Evolutionary conservation across 1,139 yeast genomes (phyloP), one percentile per base, ranked within the genome.

Genomic region (Sugiyamaella xylanicola): DNA sequence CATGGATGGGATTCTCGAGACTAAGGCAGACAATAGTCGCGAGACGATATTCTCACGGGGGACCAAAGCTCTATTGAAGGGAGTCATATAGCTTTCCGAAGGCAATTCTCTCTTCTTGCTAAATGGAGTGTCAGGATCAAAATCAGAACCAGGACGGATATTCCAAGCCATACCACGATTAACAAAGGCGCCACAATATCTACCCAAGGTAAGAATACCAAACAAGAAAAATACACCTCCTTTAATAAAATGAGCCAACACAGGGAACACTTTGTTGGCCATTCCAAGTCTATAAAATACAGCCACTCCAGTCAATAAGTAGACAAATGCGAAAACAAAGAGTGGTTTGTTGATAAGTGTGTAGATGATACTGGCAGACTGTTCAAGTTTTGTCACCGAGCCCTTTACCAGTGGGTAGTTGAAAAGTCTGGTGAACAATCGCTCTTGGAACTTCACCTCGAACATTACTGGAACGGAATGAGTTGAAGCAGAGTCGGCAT

Each of bases 121-220:
- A 29, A 37, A 48, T 15, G 3, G 4, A 11, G 29, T 32, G 13
- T 29, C 22, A 20, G 25, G 21, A 29, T 52, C 47, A 9, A 22
- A 47, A 13, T 32, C 47, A 5, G 64, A 56, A 22, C 62, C 65
- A 61, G 74, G 76, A 70, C 68, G 78, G 69, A 74, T 75, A 71
- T 92, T 93, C 99, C 99, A 93, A 2, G 96, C 93, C 87, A 95
- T 86, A 20, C 99, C 98, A 58, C 79, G 75, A 57, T 79, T 77
- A 36, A 80, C 70, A 65, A 86, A 88, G 11, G 86, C 88, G 2
- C 99, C 99, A 64, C 91, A 83, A 71, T 89, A 92, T 63, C 98
- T 82, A 2, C 91, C 87, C 51, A 93, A 77, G 15, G 95, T 80
- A 16, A 91, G 71, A 5, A 92, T 59, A 9, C 99, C 99, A 51